Percentiles rank a stretch among this genome's conserved stretches.
phyloP scores from a whole-genome alignment of 1,284 basidiomycete species.

The Pseudozyma sp. region DNA sequence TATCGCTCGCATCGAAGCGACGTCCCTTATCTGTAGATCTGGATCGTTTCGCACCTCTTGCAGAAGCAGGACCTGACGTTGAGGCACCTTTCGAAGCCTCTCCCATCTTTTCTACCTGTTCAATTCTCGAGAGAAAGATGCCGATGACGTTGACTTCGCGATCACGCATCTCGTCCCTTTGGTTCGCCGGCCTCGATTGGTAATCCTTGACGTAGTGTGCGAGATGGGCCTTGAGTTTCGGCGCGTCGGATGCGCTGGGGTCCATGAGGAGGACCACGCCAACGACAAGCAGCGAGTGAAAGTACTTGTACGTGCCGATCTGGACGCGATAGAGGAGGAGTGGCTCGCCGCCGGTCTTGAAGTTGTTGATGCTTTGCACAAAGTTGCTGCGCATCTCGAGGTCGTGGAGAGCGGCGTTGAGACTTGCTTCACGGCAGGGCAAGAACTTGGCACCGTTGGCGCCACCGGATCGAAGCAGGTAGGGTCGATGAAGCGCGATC shows the following conservation, averaged over 20 bases:
- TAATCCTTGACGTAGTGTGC: conserved; percentile 43
- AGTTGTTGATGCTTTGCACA: conserved; percentile 28
- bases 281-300: conserved; percentile 57
- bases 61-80: background rate
- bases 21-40: conserved; percentile 26
- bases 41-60: conserved; percentile 19
- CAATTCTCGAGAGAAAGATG: conserved; percentile 51
- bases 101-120: conserved; percentile 38
- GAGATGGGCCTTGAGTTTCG: conserved; percentile 47
- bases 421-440: conserved; percentile 54
- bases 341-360: conserved; percentile 20
- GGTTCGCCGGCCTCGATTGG: conserved; percentile 13
- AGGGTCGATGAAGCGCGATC: conserved; percentile 59
- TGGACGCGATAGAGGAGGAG: conserved; percentile 46
- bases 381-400: conserved; percentile 56
- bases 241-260: conserved; percentile 47
- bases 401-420: conserved; percentile 57
- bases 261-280: conserved; percentile 60
- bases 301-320: conserved; percentile 61
- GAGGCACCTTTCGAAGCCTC: conserved; percentile 4
- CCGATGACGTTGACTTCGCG: conserved; percentile 54
- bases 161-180: conserved; percentile 58
- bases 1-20: conserved; percentile 9
- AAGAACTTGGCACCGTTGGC: conserved; percentile 40
- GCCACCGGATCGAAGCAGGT: conserved; percentile 55